These are phyloP conservation scores for Geosiphon pyriformis DNA, from an alignment of 192 early-diverging fungal genomes.

Conservation along the genomic window DNA sequence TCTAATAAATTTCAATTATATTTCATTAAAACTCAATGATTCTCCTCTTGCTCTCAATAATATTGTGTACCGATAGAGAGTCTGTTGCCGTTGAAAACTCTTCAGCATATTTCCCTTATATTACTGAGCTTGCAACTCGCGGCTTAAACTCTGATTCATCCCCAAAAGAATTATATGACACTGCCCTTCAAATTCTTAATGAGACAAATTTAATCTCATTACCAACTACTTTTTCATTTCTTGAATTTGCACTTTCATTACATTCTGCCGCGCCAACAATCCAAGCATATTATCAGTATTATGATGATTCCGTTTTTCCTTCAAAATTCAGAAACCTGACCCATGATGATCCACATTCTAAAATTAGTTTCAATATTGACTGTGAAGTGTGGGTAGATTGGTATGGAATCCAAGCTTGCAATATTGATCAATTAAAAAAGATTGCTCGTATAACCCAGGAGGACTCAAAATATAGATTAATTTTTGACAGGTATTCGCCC, in stretches of 20 bases:
- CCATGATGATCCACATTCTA: no score
- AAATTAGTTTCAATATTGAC: constrained; percentile 39
- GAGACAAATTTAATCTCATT: constrained; percentile 33
- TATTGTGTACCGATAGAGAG: no score
- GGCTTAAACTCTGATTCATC: constrained; percentile 28
- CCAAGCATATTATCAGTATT: constrained; percentile 77
- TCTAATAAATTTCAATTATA: background rate
- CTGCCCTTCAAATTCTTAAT: constrained; percentile 45
- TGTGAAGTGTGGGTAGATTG: constrained; percentile 68
- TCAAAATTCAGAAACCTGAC: no score
- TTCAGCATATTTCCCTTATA: constrained; percentile 56
- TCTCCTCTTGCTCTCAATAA: background rate
- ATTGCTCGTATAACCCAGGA: constrained; percentile 31
- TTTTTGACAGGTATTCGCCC: background rate
- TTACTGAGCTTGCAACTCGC: constrained; percentile 47
- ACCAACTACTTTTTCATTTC: constrained; percentile 48
- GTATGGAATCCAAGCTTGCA: constrained; percentile 66
- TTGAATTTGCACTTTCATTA: constrained; percentile 64
- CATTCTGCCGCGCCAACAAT: constrained; percentile 73
- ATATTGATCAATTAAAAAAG: constrained; percentile 34
- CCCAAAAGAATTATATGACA: constrained; percentile 46
- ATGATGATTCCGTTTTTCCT: constrained; percentile 64
- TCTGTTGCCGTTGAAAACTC: constrained; percentile 58
- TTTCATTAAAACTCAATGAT: background rate
- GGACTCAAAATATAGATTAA: constrained; percentile 18